Evolutionary conservation across 306 rosid genomes (phyloP).

Genomic region (Arachis stenosperma): DNA sequence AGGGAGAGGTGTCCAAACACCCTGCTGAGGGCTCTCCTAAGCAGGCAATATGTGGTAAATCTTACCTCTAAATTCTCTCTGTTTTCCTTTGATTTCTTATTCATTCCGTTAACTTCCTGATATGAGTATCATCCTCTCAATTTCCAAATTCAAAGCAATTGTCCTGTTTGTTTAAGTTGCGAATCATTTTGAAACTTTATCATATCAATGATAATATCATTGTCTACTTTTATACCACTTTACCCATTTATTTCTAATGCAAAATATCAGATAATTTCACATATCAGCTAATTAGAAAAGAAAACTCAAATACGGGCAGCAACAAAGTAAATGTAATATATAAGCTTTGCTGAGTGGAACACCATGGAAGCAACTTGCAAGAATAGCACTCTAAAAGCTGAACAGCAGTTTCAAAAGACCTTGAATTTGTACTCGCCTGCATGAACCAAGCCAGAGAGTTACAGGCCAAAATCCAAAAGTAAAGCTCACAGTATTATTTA

Average conservation of each 20-base stretch:
- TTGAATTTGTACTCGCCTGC: conserved; percentile 61
- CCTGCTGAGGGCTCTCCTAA: too few relatives aligned
- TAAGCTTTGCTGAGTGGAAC: conserved; percentile 36
- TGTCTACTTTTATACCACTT: too few relatives aligned
- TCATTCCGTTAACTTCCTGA: too few relatives aligned
- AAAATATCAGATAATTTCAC: conserved; percentile 26
- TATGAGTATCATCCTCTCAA: too few relatives aligned
- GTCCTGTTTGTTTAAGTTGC: too few relatives aligned
- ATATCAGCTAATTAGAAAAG: conserved; percentile 14
- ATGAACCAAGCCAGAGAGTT: conserved; percentile 40
- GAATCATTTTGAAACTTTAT: too few relatives aligned
- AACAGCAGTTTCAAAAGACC: conserved; percentile 52
- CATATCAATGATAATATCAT: too few relatives aligned
- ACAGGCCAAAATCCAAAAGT: conserved; percentile 28
- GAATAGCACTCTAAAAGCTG: conserved; percentile 84
- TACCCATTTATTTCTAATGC: conserved; percentile 13
- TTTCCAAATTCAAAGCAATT: too few relatives aligned
- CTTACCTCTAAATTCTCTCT: too few relatives aligned
- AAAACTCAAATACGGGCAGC: conserved; percentile 14
- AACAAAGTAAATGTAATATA: conserved; percentile 26
- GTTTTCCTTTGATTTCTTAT: too few relatives aligned
- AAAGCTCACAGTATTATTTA: background rate
- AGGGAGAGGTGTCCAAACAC: too few relatives aligned
- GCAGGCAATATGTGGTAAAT: too few relatives aligned
- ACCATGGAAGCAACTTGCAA: conserved; percentile 82